Percentiles rank a stretch among this genome's conserved stretches.
Conservation (phyloP, 306 rosid species). For the Cicer cuneatum region DNA sequence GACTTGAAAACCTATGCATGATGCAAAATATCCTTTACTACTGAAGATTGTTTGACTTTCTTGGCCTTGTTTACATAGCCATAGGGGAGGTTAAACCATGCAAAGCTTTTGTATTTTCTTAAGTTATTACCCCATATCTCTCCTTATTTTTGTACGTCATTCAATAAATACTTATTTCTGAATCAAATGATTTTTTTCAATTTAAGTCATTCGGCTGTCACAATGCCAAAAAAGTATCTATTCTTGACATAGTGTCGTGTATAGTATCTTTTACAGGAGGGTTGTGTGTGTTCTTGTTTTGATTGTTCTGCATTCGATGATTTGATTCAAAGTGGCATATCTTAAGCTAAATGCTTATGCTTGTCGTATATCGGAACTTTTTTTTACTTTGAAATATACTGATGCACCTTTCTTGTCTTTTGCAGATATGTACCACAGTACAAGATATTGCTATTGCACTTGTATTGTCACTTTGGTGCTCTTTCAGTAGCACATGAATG, state of each 20-base stretch:
- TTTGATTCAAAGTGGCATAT: conserved; percentile 28
- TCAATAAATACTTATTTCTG: background rate
- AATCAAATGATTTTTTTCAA: conserved; percentile 2
- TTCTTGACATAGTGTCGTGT: background rate
- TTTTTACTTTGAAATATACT: conserved; percentile 35
- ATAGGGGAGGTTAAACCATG: background rate
- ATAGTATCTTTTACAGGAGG: background rate
- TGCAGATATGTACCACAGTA: conserved; percentile 74
- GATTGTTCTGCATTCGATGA: conserved; percentile 22
- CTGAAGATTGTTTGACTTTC: conserved; percentile 21
- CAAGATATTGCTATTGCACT: conserved; percentile 83
- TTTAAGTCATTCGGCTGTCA: conserved; percentile 35
- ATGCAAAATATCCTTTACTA: conserved; percentile 9
- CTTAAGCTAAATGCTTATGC: conserved; percentile 18
- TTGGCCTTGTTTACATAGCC: conserved; percentile 8
- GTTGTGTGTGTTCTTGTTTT: conserved; percentile 4
- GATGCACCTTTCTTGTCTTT: conserved; percentile 36
- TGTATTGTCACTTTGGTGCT: conserved; percentile 82
- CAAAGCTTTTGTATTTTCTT: conserved; percentile 21
- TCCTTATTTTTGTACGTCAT: background rate
- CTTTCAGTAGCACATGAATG: conserved; percentile 80
- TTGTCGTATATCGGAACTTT: background rate
- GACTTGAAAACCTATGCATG: conserved; percentile 19
- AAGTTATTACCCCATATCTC: background rate
- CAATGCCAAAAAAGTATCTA: background rate